Evolutionary conservation across 108 stramenopile species (phyloP), one percentile per base, ranked within the genome.

Genomic region (Aurantiochytrium sp.): DNA sequence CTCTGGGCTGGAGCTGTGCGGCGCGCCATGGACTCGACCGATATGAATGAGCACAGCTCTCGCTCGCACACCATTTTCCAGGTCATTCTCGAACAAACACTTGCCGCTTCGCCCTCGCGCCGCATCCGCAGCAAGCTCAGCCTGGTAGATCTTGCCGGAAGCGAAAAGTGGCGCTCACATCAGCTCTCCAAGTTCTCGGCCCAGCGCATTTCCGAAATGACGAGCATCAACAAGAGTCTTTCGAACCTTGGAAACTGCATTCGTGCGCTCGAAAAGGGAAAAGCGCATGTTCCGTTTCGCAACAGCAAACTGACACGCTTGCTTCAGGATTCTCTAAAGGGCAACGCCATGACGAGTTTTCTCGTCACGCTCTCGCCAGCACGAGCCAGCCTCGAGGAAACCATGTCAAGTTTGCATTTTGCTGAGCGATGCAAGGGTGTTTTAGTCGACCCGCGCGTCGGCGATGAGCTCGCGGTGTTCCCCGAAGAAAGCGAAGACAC

Each of bases 1-100:
- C 91, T 98, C 64, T 92, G 95, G 21, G 89, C 92, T 0, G 98
- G 98, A 25, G 96, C 95, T 90, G 88, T 94, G 58, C 93, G 96
- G 60, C 94, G 98, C 10, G 96, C 95, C n/a, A 96, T 96, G 23
- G 96, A 94, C 35, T 94, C 98, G 4, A 98, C 98, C 5, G 95
- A 95, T 60, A 97, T 97, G 96, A 97, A 97, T 89, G 94, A 93
- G 44, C 89, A 94, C 55, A 93, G 92, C 88, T 93, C 92, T 47
- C 93, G 97, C 19, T 96, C 95, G 4, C 97, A 97, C 92, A 96
- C 96, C 14, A 96, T 97, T 58, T 90, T 87, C 29, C 64, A 58
- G 53, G 87, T 97, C 10, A 88, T 94, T 10, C 91, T 98, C 23
- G 95, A 96, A 91, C 14, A 91, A 94, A 57, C 94, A 96, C 90